Evolutionary conservation across 2,329 filamentous ascomycete species (phyloP), one percentile per base, ranked within the genome.

Genomic region (Colletotrichum salicis): DNA sequence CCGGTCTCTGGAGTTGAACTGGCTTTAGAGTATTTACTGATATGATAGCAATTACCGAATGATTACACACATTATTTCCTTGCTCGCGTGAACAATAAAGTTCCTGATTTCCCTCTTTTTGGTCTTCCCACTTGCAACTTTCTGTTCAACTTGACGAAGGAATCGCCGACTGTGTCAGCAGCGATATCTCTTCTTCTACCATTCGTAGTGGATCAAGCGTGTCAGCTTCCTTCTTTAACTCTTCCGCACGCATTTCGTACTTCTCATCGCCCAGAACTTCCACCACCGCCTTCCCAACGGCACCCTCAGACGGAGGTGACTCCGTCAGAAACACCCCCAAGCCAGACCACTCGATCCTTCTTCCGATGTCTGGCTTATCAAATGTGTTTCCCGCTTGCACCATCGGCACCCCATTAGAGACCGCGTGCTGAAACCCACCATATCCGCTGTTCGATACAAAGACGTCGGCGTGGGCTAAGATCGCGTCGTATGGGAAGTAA

Each of bases 381-480:
- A 82, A 81, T 29, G 77, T 79, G 22, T 77, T 75, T 1, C 86
- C 86, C 0, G 84, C 81, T 29, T 87, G 76, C 2, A 88, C 82
- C 76, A 87, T 81, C 1, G 86, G 86, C 24, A 86, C 82, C 0
- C 84, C 84, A 67, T 84, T 81, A 35, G 81, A 79, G 3, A 87
- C 76, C 3, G 81, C 82, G 66, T 87, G 84, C 27, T 82, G 79
- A 59, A 86, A 81, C 1, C 84, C 84, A 4, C 86, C 84, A 67
- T 86, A 88, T 4, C 86, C 85, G 12, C 82, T 86, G 59, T 87
- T 88, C 12, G 81, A 81, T 19, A 88, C 79, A 33, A 87, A 85
- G 0, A 85, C 80, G 52, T 82, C 84, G 37, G 80, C 79, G 75
- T 86, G 72, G 1, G 82, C 82, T 1, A 88, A 78, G 1, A 87